Conservation (phyloP, 768 basidiomycete species). For the Russula compacta region DNA sequence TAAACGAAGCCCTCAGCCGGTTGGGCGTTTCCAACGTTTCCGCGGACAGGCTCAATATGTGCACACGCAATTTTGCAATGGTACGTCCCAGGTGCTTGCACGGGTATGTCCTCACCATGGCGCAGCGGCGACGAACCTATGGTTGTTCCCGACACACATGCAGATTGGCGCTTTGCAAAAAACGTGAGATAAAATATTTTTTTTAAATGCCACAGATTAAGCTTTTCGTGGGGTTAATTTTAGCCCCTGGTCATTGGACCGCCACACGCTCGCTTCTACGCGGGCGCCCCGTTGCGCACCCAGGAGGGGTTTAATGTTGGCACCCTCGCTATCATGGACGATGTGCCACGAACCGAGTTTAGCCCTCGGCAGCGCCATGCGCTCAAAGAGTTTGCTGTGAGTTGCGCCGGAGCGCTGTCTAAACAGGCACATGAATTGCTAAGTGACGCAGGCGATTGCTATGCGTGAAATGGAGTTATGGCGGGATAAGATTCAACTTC, state of each 20-base stretch:
- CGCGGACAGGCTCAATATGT: slow-evolving; percentile 66
- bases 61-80: slow-evolving; percentile 75
- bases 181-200: slow-evolving; percentile 46
- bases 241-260: slow-evolving; percentile 63
- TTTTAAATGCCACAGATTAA: slow-evolving; percentile 2
- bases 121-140: slow-evolving; percentile 77
- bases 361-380: slow-evolving; percentile 84
- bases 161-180: slow-evolving; percentile 83
- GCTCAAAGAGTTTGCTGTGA: slow-evolving; percentile 82
- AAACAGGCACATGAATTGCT: background rate
- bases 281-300: slow-evolving; percentile 83
- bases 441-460: slow-evolving; percentile 51
- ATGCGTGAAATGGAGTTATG: slow-evolving; percentile 96
- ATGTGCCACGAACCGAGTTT: slow-evolving; percentile 74
- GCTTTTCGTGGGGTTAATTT: background rate
- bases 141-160: slow-evolving; percentile 66
- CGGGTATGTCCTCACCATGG: background rate
- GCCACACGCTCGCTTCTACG: slow-evolving; percentile 79
- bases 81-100: slow-evolving; percentile 29
- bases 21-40: slow-evolving; percentile 33
- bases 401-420: slow-evolving; percentile 13
- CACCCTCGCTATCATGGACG: slow-evolving; percentile 79
- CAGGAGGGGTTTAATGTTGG: slow-evolving; percentile 88
- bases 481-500: slow-evolving; percentile 91
- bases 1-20: slow-evolving; percentile 32